Evolutionary conservation across 2,329 filamentous ascomycete species (phyloP).

Genomic region (Colletotrichum higginsianum): DNA sequence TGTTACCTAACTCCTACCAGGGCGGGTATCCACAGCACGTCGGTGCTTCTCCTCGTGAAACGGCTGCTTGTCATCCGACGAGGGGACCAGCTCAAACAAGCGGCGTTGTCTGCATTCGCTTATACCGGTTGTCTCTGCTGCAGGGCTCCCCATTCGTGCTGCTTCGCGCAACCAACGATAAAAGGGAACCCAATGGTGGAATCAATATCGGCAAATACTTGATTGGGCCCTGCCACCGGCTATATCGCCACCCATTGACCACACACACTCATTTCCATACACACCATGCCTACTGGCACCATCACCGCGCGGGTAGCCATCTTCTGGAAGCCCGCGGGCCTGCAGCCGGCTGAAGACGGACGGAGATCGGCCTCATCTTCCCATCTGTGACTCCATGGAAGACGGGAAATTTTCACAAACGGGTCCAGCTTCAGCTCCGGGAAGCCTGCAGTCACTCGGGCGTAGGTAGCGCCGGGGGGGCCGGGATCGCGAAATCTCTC

Average conservation of each 20-base stretch:
- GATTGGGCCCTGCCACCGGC: slow-evolving; percentile 27
- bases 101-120: neutral
- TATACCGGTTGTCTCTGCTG: neutral
- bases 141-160: too few species aligned
- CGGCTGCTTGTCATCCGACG: slow-evolving; percentile 4
- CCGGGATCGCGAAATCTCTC: slow-evolving; percentile 5
- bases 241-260: slow-evolving; percentile 16
- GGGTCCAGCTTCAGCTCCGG: neutral
- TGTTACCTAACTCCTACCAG: slow-evolving; percentile 18
- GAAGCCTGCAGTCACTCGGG: slow-evolving; percentile 12
- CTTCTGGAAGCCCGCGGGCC: slow-evolving; percentile 27
- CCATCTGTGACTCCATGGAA: neutral
- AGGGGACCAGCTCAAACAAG: neutral
- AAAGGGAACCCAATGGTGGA: slow-evolving; percentile 8
- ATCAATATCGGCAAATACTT: slow-evolving; percentile 33
- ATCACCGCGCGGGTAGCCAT: slow-evolving; percentile 24
- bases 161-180: neutral
- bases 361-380: slow-evolving; percentile 8
- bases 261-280: neutral
- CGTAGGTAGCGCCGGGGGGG: slow-evolving; percentile 4
- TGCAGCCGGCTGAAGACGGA: slow-evolving; percentile 34
- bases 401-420: neutral
- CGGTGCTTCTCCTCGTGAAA: slow-evolving; percentile 17
- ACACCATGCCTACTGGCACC: slow-evolving; percentile 1
- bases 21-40: slow-evolving; percentile 15